Evolutionary conservation across 2,329 filamentous ascomycete species (phyloP), one percentile per base, ranked within the genome.

Genomic region (Cordyceps tenuipes): DNA sequence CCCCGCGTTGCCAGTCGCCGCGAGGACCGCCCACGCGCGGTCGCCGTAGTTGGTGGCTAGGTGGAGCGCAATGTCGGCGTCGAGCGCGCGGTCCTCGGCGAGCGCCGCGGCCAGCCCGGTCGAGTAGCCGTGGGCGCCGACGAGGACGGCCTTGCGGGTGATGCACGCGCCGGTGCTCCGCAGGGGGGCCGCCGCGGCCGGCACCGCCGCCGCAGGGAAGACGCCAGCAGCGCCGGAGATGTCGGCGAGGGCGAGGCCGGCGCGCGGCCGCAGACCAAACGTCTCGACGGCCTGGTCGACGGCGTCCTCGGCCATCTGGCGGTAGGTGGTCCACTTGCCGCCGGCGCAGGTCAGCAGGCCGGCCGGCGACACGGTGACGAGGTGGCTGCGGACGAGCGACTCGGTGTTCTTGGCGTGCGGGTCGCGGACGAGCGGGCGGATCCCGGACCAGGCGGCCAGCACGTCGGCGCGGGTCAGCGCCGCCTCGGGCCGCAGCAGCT

Each of bases 321-420:
- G 87, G 75, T 93, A 94, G 12, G 89, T 94, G 6, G 89, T 94
- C 89, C 89, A 93, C 75, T 93, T 94, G 63, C 89, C 89, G 66
- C 89, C 89, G 39, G 89, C 88, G 72, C 89, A 91, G 56, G 89
- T 93, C 65, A 94, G 76, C 17, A 94, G 81, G 15, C 89, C 89
- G 1, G 88, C 89, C 6, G 82, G 74, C 21, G 89, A 92, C 47
- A 88, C 82, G 56, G 88, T 88, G 65, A 93, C 82, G 56, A 94
- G 80, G 70, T 94, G 89, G 74, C 88, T 92, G 65, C 89, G 88
- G 61, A 94, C 89, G 54, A 93, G 84, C 55, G 89, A 90, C 72
- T 93, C 87, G 21, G 90, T 92, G 70, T 90, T 91, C 73, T 86
- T 85, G 64, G 89, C 88, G 68, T 90, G 87, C 62, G 89, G 89